Base-by-base conservation (phyloP, 2,329 filamentous ascomycete genomes). In the Ceratocystis lukuohia region DNA sequence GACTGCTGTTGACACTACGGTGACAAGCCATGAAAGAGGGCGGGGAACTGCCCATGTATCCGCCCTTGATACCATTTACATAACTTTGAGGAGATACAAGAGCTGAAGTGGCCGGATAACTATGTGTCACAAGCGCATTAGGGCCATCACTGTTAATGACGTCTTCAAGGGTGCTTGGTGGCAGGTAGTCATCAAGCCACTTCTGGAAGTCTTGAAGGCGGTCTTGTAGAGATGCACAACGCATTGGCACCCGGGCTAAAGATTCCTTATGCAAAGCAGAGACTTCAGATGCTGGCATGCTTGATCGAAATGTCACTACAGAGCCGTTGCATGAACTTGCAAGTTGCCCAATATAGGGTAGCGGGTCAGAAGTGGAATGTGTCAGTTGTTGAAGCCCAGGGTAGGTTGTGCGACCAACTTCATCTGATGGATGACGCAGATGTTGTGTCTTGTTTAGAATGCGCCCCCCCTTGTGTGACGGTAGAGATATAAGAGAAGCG, bases 131-230 rank as follows among this genome's bases (percentile, higher is more conserved):
- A 33, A 15, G 12, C n/a, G 8, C 7, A 30, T 33, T 59, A 17
- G 28, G 5, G 7, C 15, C n/a, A n/a, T 17, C 7, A 25, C 17
- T 37, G 28, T 17, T 17, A n/a, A 3, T 59, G 17, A 10, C 28
- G 20, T 59, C 28, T n/a, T 8, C 41, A 53, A 20, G 7, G 4
- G 66, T n/a, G 7, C 48, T 28, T 15, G 61, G 33, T 12, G 61
- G 64, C 7, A 68, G 63, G 41, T 67, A 69, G 12, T 64, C 65
- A 30, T 69, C 67, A 20, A 69, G 67, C 63, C 68, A 69, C 57
- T 69, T 65, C 56, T 69, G 64, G 28, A 69, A 69, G 57, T 67
- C 22, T n/a, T 67, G 53, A 41, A 69, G 63, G 30, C 62, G 65
- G 25, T 68, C 69, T 53, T 66, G 64, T 17, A 69, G 48, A 28